Evolutionary conservation across 2,329 filamentous ascomycete species (phyloP).

Genomic region (Elsinoe australis): DNA sequence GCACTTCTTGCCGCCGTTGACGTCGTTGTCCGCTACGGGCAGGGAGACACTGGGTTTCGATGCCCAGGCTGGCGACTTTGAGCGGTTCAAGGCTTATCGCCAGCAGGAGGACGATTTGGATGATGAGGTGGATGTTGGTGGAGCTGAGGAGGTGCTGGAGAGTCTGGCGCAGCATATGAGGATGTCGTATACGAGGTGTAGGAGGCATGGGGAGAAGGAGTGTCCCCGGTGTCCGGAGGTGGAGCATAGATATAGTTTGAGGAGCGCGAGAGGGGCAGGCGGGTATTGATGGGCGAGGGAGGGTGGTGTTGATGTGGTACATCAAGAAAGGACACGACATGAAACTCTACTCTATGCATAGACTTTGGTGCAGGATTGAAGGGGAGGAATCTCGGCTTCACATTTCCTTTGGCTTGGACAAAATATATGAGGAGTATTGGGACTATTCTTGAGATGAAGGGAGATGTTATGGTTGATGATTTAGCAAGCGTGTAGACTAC

Average conservation of each 20-base stretch:
- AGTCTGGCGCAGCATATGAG: slow-evolving; percentile 9
- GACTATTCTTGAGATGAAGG: slow-evolving; percentile 1
- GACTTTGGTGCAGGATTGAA: not conserved
- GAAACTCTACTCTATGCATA: slow-evolving; percentile 5
- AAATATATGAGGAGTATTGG: slow-evolving; percentile 6
- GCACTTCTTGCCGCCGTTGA: too few relatives aligned
- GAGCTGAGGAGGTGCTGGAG: slow-evolving; percentile 26
- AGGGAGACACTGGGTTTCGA: not conserved
- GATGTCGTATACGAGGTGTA: not conserved
- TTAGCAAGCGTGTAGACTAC: slow-evolving; percentile 11
- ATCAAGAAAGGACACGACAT: not conserved
- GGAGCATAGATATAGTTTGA: slow-evolving; percentile 2
- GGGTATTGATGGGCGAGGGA: not conserved
- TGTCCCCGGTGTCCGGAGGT: slow-evolving; percentile 2
- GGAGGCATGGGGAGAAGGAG: not conserved
- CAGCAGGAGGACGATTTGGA: slow-evolving; percentile 17
- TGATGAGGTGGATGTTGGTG: slow-evolving; percentile 23
- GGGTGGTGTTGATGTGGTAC: not conserved
- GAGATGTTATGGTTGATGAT: not conserved
- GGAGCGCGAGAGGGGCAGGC: slow-evolving; percentile 1
- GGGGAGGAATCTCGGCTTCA: slow-evolving; percentile 9
- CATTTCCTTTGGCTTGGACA: slow-evolving; percentile 5
- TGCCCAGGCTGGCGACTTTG: slow-evolving; percentile 8
- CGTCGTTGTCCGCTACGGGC: too few relatives aligned
- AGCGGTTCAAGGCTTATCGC: slow-evolving; percentile 7